Evolutionary conservation across 257 asterid species (phyloP), one percentile per base, ranked within the genome.

Genomic region (Penstemon davidsonii): DNA sequence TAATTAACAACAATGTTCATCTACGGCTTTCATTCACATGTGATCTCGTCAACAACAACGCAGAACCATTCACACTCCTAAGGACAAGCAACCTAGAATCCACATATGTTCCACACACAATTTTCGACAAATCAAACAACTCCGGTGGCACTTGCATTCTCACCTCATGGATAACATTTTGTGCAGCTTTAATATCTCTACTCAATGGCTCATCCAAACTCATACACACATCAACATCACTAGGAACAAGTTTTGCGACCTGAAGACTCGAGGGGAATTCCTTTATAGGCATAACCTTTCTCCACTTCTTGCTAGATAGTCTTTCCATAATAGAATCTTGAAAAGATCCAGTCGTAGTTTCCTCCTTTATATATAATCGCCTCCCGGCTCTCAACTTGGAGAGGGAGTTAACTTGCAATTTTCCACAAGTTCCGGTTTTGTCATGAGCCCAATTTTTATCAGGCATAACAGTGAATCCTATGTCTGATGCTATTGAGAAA

Each of bases 51-150:
- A 92, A 84, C 69, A 89, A 19, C 61, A 83, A 66, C 0, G 98
- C 96, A 2, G 96, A 87, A 7, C 98, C 98, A 72, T 82, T 79
- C 7, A 87, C 91, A 50, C 92, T 75, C 50, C 95, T 64, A 38
- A 92, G 86, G 33, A 92, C 77, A 7, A 87, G 89, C 77, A 92
- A 69, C 84, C 96, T 87, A 12, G 94, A 75, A 79, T 90, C 97
- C 1, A 90, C 79, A 33, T 84, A 93, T 5, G 98, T 90, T 8
- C 97, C 98, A 59, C 96, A 93, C 1, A 93, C 87, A n/a, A 93
- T 76, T 54, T 84, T 86, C 0, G 96, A 85, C 45, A 82, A 75
- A 78, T 90, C 98, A 54, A 90, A 90, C 69, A 84, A 52, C 74
- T 90, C 99, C 3, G 94, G 92, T 0, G 99, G 99, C 15, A 90